Conservation (phyloP, 495 filamentous ascomycete species). For the Articulospora tetracladia region DNA sequence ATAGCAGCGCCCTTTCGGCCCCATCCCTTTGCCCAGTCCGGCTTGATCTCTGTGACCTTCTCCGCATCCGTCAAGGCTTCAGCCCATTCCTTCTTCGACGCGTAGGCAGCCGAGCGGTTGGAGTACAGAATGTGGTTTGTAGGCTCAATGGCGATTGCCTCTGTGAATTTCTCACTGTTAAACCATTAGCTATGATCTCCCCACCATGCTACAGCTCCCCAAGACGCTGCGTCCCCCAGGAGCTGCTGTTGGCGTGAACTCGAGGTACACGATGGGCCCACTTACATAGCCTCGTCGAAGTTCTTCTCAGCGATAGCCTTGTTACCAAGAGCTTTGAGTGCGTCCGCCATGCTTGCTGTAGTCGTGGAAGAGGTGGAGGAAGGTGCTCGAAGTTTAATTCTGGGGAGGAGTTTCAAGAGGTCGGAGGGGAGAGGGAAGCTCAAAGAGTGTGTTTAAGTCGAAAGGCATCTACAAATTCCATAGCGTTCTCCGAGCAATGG, state of each 20-base stretch:
- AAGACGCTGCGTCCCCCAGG: background rate
- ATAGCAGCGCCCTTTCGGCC: slow-evolving; percentile 86
- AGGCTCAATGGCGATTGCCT: slow-evolving; percentile 88
- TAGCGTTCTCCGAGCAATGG: background rate
- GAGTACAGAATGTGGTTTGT: slow-evolving; percentile 95
- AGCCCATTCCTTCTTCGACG: slow-evolving; percentile 82
- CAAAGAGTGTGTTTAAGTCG: background rate
- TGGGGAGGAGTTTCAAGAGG: background rate
- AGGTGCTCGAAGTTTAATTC: background rate
- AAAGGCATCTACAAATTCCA: background rate
- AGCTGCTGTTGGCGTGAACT: background rate
- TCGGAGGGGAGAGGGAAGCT: background rate
- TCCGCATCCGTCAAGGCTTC: slow-evolving; percentile 84
- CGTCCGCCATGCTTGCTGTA: slow-evolving; percentile 37
- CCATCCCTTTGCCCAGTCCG: slow-evolving; percentile 97
- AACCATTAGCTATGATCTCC: slow-evolving; percentile 4
- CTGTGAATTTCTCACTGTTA: slow-evolving; percentile 83
- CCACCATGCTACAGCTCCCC: background rate
- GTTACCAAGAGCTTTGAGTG: slow-evolving; percentile 94
- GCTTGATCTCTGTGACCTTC: slow-evolving; percentile 90
- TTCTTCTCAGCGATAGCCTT: slow-evolving; percentile 96
- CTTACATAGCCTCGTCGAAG: slow-evolving; percentile 92
- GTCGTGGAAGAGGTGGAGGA: background rate
- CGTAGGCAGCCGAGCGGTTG: slow-evolving; percentile 94
- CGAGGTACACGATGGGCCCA: slow-evolving; percentile 28